These are phyloP conservation scores for Mycena sp. DNA, from an alignment of 1,284 basidiomycete genomes.

Conservation along the genomic window DNA sequence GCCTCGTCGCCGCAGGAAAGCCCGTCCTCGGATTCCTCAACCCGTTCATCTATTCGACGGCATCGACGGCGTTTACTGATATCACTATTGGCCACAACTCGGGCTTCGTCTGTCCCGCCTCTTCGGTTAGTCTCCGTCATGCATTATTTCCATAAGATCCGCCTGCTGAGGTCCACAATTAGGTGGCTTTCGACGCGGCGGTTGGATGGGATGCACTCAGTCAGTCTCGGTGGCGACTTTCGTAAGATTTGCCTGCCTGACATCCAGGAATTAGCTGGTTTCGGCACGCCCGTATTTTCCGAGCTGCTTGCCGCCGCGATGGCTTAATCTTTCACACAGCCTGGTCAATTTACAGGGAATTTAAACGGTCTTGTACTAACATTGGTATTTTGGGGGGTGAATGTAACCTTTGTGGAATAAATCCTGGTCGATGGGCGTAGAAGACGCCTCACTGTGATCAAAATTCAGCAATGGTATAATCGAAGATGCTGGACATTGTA, in stretches of 20 bases:
- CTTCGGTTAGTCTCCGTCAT: slow-evolving; percentile 4
- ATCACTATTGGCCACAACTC: slow-evolving; percentile 56
- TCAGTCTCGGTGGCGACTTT: not conserved
- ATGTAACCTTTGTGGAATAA: too few species aligned
- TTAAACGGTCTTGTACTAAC: too few species aligned
- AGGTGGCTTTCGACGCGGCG: slow-evolving; percentile 52
- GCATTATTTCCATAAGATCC: slow-evolving; percentile 32
- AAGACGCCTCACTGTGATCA: too few species aligned
- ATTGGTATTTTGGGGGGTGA: too few species aligned
- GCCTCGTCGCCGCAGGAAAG: slow-evolving; percentile 57
- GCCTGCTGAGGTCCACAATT: not conserved
- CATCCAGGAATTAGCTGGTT: slow-evolving; percentile 36
- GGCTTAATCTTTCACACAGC: too few species aligned
- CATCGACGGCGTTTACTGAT: slow-evolving; percentile 62
- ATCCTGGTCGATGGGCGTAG: too few species aligned
- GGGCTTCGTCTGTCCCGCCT: slow-evolving; percentile 16
- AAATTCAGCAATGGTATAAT: too few species aligned
- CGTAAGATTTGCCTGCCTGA: too few species aligned
- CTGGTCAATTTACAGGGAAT: too few species aligned
- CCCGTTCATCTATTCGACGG: slow-evolving; percentile 62
- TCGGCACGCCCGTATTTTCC: slow-evolving; percentile 44
- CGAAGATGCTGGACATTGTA: too few species aligned
- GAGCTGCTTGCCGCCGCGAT: slow-evolving; percentile 26
- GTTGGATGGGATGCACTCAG: slow-evolving; percentile 68
- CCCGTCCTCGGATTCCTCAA: slow-evolving; percentile 69